A percentile compares a stretch with the other conserved stretches of the same genome.
These are phyloP conservation scores for Acer yangbiense DNA, from an alignment of 345 rosid genomes.

Conservation along the genomic window DNA sequence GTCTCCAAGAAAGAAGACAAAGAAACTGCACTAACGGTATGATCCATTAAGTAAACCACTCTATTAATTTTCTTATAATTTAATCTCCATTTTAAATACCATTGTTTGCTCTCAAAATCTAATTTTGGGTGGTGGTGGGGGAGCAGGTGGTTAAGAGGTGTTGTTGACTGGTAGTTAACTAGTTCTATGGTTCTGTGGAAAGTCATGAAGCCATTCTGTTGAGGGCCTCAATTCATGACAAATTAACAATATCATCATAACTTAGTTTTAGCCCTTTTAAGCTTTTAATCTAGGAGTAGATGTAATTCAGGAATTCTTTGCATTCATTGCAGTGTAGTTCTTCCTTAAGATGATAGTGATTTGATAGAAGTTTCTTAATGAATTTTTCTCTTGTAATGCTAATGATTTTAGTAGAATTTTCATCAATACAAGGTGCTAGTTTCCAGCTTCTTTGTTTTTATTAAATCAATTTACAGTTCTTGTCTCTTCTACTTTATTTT, in stretches of 20 bases:
- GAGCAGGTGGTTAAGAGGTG: background rate
- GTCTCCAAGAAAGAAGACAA: constrained; percentile 71
- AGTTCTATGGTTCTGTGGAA: background rate
- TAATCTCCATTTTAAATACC: background rate
- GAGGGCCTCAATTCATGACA: background rate
- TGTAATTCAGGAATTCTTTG: background rate
- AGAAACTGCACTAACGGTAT: constrained; percentile 67
- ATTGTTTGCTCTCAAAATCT: background rate
- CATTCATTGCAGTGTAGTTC: too few relatives aligned
- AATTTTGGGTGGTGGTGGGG: background rate
- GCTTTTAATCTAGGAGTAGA: background rate
- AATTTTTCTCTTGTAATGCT: background rate
- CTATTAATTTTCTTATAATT: background rate
- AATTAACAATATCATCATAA: background rate
- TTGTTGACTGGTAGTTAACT: background rate
- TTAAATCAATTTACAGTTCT: background rate
- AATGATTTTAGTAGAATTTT: background rate
- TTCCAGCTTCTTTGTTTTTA: background rate
- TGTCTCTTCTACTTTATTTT: background rate
- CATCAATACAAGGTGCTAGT: background rate
- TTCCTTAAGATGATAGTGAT: background rate
- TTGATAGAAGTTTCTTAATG: background rate
- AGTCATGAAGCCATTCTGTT: background rate
- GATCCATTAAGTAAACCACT: constrained; percentile 16
- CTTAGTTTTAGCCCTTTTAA: background rate